Evolutionary conservation across 306 rosid species (phyloP).

Genomic region (Vigna nakashimae): DNA sequence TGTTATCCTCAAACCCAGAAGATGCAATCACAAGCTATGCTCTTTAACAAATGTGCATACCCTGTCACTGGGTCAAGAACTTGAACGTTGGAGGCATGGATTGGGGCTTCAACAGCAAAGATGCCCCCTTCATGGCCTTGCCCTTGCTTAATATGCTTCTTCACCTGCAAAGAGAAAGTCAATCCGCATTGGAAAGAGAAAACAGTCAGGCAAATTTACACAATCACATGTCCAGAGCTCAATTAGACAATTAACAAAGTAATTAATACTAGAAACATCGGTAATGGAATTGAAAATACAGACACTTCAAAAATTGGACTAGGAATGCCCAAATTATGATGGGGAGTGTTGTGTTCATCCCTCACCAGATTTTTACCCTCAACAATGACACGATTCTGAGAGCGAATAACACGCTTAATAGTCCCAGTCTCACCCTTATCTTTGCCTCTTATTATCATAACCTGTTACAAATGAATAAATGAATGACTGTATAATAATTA

Average conservation of each 20-base stretch:
- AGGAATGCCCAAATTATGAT: background rate
- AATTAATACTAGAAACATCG: background rate
- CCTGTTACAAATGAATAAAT: slow-evolving; percentile 53
- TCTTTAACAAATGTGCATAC: slow-evolving; percentile 46
- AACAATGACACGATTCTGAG: slow-evolving; percentile 92
- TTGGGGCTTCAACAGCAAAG: slow-evolving; percentile 90
- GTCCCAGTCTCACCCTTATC: slow-evolving; percentile 84
- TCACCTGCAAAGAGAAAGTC: slow-evolving; percentile 56
- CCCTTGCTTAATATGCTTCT: slow-evolving; percentile 96
- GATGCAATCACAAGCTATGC: slow-evolving; percentile 1
- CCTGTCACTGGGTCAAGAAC: slow-evolving; percentile 85
- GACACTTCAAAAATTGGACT: background rate
- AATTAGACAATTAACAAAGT: slow-evolving; percentile 10
- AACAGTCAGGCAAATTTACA: background rate
- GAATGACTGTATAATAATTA: background rate
- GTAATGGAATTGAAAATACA: background rate
- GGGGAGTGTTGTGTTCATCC: background rate
- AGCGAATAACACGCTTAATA: slow-evolving; percentile 85
- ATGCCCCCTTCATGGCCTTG: slow-evolving; percentile 98
- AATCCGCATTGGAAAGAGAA: slow-evolving; percentile 6
- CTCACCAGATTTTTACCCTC: slow-evolving; percentile 96
- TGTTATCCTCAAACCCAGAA: slow-evolving; percentile 30
- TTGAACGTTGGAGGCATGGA: slow-evolving; percentile 91
- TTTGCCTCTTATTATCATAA: slow-evolving; percentile 90
- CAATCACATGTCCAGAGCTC: slow-evolving; percentile 2